Evolutionary conservation across 23 red algal genomes (phyloP), one percentile per base, ranked within the genome.

Genomic region (Gracilaria caudata): DNA sequence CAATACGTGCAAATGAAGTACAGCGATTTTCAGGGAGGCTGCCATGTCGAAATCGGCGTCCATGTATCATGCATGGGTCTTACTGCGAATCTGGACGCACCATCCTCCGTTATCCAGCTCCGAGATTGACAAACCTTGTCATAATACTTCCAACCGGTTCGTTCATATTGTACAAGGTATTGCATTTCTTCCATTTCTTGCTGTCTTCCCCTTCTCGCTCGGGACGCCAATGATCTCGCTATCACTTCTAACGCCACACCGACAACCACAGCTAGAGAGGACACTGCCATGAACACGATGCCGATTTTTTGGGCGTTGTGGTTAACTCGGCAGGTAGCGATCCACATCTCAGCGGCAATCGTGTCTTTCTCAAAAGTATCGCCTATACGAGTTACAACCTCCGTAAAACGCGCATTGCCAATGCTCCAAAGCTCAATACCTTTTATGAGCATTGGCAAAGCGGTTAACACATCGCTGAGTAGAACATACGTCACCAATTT

Each of bases 391-490:
- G 77, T 80, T 26, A 80, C 77, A 9, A 80, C 51, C 13, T 63
- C 36, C 25, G 51, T 53, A 29, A 80, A 80, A 20, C 51, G 28
- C 7, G 32, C 6, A 5, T 63, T 63, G 1, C 53, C 51, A 80
- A 80, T 61, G 36, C 21, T 43, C 51, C 53, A 21, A 38, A 80
- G 77, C 24, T 80, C 77, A 58, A 80, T 64, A 0, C 80, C 80
- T 53, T 84, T 84, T 1, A 84, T 84, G 21, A 70, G 12, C 60
- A 84, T 70, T 1, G 80, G 80, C 20, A 84, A 13, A 7, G 80
- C 64, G 5, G 80, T 84, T 5, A 84, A 61, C 0, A 84, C 35
- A 28, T 84, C 80, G 38, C 60, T 84, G 23, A 84, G n/a, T 20
- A 84, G 37, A 33, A 53, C 46, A 28, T 84, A 84, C 2, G 71